Base-by-base conservation (phyloP, 495 filamentous ascomycete genomes). In the Neurospora sp. region DNA sequence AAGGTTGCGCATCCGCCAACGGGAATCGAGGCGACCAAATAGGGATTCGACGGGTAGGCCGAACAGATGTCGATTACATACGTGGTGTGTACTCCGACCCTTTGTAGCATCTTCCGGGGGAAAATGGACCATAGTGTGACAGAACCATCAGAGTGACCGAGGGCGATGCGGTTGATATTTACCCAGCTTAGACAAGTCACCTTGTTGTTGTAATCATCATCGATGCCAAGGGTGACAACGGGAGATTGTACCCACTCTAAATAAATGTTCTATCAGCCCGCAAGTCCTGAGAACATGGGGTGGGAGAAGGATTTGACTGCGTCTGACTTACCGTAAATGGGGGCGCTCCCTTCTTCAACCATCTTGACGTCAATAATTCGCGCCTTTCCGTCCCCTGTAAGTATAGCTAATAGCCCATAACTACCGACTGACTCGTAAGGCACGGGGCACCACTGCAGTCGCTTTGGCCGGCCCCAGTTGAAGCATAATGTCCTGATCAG, bases 121-220 rank as follows among this genome's bases (percentile, higher is more conserved):
- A 77, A 80, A 46, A 86, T 35, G n/a, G 84, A 86, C 83, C 84
- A 86, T 14, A 86, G 75, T 12, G 79, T 77, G 44, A 86, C 78
- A 20, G 83, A 85, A 10, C 85, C 85, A 68, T 86, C 85, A 0
- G 81, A 83, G 76, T 85, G 82, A 70, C 81, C 85, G 68, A 85
- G 77, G 22, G 76, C 81, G 59, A 86, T 72, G 16, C 84, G 83
- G 75, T 86, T 86, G 70, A 78, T 80, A 71, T 83, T 85, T 5
- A 84, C 75, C 85, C 85, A 86, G 16, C 83, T 79, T 39, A 86
- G 80, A 76, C 81, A 83, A 39, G 83, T 85, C n/a, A 82, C 82
- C 27, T 79, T 77, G 69, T 85, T 73, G 53, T 80, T 80, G 76
- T 84, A 77, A 72, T 86, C 85, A 31, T 76, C 78, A 0, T 75